A percentile compares a stretch with the other conserved stretches of the same genome.
phyloP scores from a whole-genome alignment of 2,329 filamentous ascomycete species.

The Periconia digitata region DNA sequence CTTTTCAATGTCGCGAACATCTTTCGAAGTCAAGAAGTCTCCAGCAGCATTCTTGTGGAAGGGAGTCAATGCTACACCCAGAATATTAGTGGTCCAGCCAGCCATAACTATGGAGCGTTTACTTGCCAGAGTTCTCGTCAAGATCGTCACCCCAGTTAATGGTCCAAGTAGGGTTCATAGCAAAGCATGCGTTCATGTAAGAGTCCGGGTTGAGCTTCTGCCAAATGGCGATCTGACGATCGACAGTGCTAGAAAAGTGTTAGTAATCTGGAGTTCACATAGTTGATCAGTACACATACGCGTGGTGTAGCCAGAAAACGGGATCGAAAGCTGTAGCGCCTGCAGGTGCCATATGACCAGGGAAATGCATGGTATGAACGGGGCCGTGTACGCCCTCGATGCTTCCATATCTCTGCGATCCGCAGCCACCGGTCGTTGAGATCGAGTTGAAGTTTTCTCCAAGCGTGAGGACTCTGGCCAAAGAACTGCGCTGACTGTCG shows the following conservation, averaged over 20 bases:
- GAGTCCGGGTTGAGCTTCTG: slow-evolving; percentile 68
- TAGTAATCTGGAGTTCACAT: neutral
- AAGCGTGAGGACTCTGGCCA: slow-evolving; percentile 12
- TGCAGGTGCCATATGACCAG: slow-evolving; percentile 70
- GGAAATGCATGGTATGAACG: slow-evolving; percentile 36
- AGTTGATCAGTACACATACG: neutral
- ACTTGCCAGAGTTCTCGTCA: slow-evolving; percentile 50
- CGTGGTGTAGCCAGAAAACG: slow-evolving; percentile 55
- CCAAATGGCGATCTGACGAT: slow-evolving; percentile 66
- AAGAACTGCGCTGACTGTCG: neutral
- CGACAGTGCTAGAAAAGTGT: slow-evolving; percentile 12
- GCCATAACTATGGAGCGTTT: neutral
- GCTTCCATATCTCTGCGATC: neutral
- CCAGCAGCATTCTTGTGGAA: slow-evolving; percentile 17
- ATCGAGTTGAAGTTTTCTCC: slow-evolving; percentile 10
- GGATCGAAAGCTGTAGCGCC: slow-evolving; percentile 66
- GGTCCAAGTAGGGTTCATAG: slow-evolving; percentile 11
- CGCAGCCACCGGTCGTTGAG: slow-evolving; percentile 6
- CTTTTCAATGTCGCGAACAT: slow-evolving; percentile 4
- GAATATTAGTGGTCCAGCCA: neutral
- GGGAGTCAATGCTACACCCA: slow-evolving; percentile 11
- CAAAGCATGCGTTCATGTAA: slow-evolving; percentile 57
- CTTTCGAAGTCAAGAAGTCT: slow-evolving; percentile 16
- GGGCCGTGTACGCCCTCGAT: slow-evolving; percentile 17
- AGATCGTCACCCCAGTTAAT: slow-evolving; percentile 45